Conservation (phyloP, 2,329 filamentous ascomycete genomes). For the Phoma sp. region DNA sequence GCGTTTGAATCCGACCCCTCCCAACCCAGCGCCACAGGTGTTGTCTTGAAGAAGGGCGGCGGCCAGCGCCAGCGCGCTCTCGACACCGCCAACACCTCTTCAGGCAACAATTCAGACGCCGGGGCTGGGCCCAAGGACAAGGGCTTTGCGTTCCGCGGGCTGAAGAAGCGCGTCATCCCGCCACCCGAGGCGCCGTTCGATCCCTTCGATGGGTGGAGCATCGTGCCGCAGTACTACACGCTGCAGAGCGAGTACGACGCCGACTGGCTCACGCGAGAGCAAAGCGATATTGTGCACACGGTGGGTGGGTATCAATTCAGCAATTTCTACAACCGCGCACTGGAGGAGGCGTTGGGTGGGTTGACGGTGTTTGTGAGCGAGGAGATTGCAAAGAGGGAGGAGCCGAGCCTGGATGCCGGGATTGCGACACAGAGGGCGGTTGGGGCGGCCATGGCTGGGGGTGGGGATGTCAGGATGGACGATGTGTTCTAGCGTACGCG, state of each 20-base stretch:
- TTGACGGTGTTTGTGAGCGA: conserved; percentile 86
- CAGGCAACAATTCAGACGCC: conserved; percentile 19
- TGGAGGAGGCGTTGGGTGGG: conserved; percentile 90
- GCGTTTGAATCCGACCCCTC: conserved; percentile 29
- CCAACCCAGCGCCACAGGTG: conserved; percentile 21
- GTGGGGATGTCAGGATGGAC: conserved; percentile 60
- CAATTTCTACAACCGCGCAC: conserved; percentile 79
- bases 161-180: conserved; percentile 69
- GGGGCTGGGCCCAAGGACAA: conserved; percentile 21
- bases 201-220: conserved; percentile 78
- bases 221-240: conserved; percentile 70
- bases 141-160: conserved; percentile 74
- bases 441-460: conserved; percentile 60
- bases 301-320: conserved; percentile 83
- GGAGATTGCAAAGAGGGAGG: conserved; percentile 59
- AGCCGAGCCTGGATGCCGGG: conserved; percentile 37
- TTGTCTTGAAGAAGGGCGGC: conserved; percentile 69
- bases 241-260: conserved; percentile 75
- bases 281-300: conserved; percentile 68
- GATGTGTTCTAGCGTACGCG: conserved; percentile 45
- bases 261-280: conserved; percentile 71
- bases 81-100: background rate
- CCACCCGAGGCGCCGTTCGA: conserved; percentile 80
- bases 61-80: conserved; percentile 59
- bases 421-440: conserved; percentile 45